Conservation (phyloP, 2,329 filamentous ascomycete species). For the Cladosporium sp. region DNA sequence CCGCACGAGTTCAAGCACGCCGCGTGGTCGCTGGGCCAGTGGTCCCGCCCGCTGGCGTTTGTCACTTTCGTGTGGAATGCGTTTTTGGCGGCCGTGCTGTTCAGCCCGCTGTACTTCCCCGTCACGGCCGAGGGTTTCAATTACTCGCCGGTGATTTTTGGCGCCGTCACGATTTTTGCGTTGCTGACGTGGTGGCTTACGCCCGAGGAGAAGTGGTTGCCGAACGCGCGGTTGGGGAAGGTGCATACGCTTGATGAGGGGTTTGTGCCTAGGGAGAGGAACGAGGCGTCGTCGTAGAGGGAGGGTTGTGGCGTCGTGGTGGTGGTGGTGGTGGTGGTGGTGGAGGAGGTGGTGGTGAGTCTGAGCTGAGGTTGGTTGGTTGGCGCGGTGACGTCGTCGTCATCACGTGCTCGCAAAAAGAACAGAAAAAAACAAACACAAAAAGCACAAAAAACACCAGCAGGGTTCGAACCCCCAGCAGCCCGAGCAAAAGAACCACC, state of each 20-base stretch:
- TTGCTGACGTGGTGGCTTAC: constrained; percentile 31
- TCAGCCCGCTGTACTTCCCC: constrained; percentile 33
- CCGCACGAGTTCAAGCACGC: constrained; percentile 32
- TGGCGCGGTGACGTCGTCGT: too few species aligned
- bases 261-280: constrained; percentile 7
- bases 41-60: constrained; percentile 31
- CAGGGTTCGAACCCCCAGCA: too few species aligned
- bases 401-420: too few species aligned
- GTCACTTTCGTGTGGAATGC: constrained; percentile 35
- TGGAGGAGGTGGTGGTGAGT: too few species aligned
- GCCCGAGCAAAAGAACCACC: too few species aligned
- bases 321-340: too few species aligned
- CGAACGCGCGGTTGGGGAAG: constrained; percentile 26
- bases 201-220: constrained; percentile 34
- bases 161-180: constrained; percentile 34
- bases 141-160: constrained; percentile 34
- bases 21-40: constrained; percentile 32
- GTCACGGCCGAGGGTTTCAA: constrained; percentile 31
- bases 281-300: neutral
- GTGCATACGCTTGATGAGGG: constrained; percentile 26
- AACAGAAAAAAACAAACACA: too few species aligned
- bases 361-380: too few species aligned
- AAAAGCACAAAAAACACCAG: too few species aligned
- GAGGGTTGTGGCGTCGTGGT: too few species aligned
- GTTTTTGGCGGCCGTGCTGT: constrained; percentile 34